Conservation (phyloP, 1,139 yeast species). For the Suhomyces taliae region DNA sequence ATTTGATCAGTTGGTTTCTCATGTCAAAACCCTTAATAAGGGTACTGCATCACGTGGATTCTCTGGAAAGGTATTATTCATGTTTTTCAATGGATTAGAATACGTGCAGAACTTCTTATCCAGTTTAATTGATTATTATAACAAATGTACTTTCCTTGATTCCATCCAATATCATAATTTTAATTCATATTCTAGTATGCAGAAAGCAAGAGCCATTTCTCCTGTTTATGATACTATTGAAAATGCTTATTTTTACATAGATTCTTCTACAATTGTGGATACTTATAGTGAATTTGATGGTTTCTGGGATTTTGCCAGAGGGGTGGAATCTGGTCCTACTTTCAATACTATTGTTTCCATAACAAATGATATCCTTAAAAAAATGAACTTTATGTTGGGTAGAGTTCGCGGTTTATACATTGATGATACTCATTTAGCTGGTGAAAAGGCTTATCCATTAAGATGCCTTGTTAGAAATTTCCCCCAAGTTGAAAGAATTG, state of each 20-base stretch:
- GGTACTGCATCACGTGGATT: constrained; percentile 13
- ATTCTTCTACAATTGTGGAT: constrained; percentile 24
- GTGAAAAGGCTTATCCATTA: constrained; percentile 36
- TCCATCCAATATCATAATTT: constrained; percentile 8
- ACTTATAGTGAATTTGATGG: neutral
- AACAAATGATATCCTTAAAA: constrained; percentile 39
- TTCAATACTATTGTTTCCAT: constrained; percentile 35
- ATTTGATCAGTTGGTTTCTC: constrained; percentile 25
- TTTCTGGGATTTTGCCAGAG: constrained; percentile 5
- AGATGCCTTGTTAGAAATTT: constrained; percentile 33
- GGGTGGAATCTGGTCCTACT: constrained; percentile 10
- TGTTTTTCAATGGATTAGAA: constrained; percentile 41
- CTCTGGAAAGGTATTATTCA: constrained; percentile 36
- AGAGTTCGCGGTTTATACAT: constrained; percentile 35
- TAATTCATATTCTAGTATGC: constrained; percentile 8
- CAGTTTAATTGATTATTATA: constrained; percentile 30
- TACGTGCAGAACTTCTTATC: constrained; percentile 34
- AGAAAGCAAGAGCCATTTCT: constrained; percentile 7
- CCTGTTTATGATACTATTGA: constrained; percentile 17
- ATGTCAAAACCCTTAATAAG: constrained; percentile 11
- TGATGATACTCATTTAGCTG: constrained; percentile 34
- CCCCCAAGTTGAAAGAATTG: constrained; percentile 36
- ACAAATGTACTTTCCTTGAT: constrained; percentile 11
- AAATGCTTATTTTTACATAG: constrained; percentile 39
- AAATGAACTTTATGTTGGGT: constrained; percentile 34